Evolutionary conservation across 129 eudicot species (phyloP).

Genomic region (Kitagawia praeruptora): DNA sequence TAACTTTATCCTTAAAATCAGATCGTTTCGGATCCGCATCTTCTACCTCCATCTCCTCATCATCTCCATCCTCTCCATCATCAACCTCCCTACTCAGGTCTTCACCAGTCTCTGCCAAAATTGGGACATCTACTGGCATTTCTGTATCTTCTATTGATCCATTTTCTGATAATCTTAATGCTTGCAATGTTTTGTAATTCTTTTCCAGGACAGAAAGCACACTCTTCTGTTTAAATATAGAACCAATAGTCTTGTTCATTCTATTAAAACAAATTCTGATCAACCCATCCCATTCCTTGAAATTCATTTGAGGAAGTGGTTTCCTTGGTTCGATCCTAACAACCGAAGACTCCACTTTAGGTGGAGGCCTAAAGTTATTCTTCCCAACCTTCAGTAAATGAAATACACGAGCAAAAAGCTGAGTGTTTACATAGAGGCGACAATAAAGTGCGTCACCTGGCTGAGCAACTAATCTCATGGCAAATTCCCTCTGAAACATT

Average conservation of each 20-base stretch:
- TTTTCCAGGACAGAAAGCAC: constrained; percentile 57
- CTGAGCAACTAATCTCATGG: constrained; percentile 91
- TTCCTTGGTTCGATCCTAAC: constrained; percentile 93
- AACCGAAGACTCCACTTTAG: constrained; percentile 91
- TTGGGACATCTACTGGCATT: constrained; percentile 39
- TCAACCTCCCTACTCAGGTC: constrained; percentile 41
- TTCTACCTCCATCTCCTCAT: constrained; percentile 33
- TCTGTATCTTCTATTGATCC: constrained; percentile 23
- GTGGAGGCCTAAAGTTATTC: constrained; percentile 91
- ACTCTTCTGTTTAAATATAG: constrained; percentile 57
- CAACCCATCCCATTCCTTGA: constrained; percentile 91
- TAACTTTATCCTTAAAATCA: constrained; percentile 53
- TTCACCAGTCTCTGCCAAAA: constrained; percentile 39
- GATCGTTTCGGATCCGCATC: constrained; percentile 40
- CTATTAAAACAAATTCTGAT: constrained; percentile 78
- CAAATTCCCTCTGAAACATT: constrained; percentile 92
- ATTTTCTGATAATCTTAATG: constrained; percentile 35
- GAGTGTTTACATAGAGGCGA: constrained; percentile 88
- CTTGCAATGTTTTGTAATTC: constrained; percentile 78
- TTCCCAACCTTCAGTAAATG: constrained; percentile 85
- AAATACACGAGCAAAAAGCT: constrained; percentile 68
- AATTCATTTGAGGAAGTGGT: constrained; percentile 57
- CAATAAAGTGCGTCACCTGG: constrained; percentile 84
- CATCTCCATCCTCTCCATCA: constrained; percentile 26
- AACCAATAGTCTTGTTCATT: constrained; percentile 75